Conservation (phyloP, 1,284 basidiomycete species). For the Ganoderma multipileum region DNA sequence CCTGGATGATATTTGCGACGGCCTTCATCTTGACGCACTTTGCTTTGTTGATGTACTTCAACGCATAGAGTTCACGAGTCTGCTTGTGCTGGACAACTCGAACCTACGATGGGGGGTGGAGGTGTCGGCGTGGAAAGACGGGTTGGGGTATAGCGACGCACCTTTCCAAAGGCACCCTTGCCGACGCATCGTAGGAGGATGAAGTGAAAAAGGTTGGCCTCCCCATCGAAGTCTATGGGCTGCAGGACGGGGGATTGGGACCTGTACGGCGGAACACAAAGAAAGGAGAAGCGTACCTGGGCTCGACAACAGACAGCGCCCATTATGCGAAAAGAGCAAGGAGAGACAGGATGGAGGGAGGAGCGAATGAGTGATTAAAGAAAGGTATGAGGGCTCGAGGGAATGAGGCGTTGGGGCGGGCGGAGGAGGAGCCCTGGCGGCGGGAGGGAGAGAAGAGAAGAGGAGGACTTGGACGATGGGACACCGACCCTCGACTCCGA, state of each 20-base stretch:
- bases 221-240: slow-evolving; percentile 98
- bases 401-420: slow-evolving; percentile 16
- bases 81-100: slow-evolving; percentile 99
- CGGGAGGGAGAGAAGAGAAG: slow-evolving; percentile 26
- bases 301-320: slow-evolving; percentile 86
- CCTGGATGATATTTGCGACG: slow-evolving; percentile 96
- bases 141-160: slow-evolving; percentile 40
- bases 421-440: slow-evolving; percentile 27
- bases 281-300: slow-evolving; percentile 54
- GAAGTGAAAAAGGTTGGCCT: slow-evolving; percentile 98
- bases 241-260: slow-evolving; percentile 41
- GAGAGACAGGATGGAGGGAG: slow-evolving; percentile 29
- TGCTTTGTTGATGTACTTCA: slow-evolving; percentile 99
- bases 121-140: slow-evolving; percentile 2
- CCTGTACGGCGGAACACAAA: slow-evolving; percentile 17
- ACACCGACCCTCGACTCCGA: background rate
- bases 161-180: slow-evolving; percentile 99
- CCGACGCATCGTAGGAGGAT: slow-evolving; percentile 93
- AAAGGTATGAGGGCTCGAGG: slow-evolving; percentile 30
- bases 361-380: slow-evolving; percentile 32
- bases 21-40: slow-evolving; percentile 99
- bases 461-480: slow-evolving; percentile 17
- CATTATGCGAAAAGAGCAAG: slow-evolving; percentile 54
- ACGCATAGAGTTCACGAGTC: slow-evolving; percentile 91
- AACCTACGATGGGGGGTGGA: slow-evolving; percentile 62